These are phyloP conservation scores for Scedosporium minutisporum DNA, from an alignment of 2,329 filamentous ascomycete genomes.

Conservation along the genomic window DNA sequence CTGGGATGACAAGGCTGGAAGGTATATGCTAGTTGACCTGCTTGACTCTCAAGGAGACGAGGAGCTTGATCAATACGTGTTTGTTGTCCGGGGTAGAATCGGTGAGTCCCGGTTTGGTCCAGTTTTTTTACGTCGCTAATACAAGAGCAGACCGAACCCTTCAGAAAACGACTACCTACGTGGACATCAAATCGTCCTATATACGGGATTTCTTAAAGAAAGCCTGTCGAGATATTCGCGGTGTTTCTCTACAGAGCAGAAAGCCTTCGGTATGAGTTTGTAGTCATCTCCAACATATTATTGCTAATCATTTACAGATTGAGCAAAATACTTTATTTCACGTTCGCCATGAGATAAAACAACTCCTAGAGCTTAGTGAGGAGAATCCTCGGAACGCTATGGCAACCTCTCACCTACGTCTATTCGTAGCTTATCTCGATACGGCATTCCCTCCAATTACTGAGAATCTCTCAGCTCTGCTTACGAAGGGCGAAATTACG, in stretches of 20 bases:
- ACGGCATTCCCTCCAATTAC: neutral
- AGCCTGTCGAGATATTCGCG: neutral
- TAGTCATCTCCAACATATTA: neutral
- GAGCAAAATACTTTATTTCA: neutral
- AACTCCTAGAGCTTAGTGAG: neutral
- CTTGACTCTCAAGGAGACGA: neutral
- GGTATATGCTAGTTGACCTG: neutral
- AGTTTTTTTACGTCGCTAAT: neutral
- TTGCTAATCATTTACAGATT: neutral
- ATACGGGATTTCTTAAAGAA: neutral
- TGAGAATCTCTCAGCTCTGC: neutral
- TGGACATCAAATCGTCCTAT: neutral
- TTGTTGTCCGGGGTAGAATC: neutral
- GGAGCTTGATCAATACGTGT: neutral
- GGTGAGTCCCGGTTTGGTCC: neutral
- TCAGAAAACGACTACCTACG: neutral
- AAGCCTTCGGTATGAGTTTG: constrained; percentile 1
- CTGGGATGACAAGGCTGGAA: constrained; percentile 1
- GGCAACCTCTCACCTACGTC: neutral
- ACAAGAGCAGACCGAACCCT: neutral
- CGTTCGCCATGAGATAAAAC: neutral
- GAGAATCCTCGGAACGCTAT: neutral
- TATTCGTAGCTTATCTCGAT: neutral
- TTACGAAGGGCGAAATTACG: neutral
- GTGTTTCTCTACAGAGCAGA: neutral